Base-by-base conservation (phyloP, 331 rosid species). In the Arachis monticola region DNA sequence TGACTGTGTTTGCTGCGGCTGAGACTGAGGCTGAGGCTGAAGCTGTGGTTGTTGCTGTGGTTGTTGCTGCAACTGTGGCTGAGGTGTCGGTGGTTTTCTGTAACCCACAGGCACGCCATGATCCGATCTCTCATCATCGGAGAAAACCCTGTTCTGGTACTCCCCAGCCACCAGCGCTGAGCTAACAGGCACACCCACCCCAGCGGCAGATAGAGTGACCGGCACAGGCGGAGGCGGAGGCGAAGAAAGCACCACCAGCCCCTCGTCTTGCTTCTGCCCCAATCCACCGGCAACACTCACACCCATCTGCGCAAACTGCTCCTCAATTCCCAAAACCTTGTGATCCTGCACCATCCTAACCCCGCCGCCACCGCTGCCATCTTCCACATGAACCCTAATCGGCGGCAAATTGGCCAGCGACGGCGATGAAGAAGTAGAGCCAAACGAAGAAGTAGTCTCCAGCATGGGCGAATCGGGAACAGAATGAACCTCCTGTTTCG, bases 381-480 rank as follows among this genome's bases (percentile, higher is more conserved):
- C 97, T 48, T 88, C 97, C 6, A 83, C 91, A 17, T 90, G 97
- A 64, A 92, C 95, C 80, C 96, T 84, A 79, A 94, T 95, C 80
- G 97, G 97, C 4, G 97, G 96, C 88, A 92, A 88, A 79, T 88
- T 88, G 3, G 92, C 96, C n/a, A 92, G 72, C 74, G 92, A 88
- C 6, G 97, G 99, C 30, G 96, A 90, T 27, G 99, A 95, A 0
- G 97, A 90, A 6, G 99, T 90, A 1, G 97, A 92, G 60, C 99
- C 97, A 42, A 95, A 95, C 7, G 97, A 92, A n/a, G 99, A 95
- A 1, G 97, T 58, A 5, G 90, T 95, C 40, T 92, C 97, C 5
- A 95, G 72, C 99, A 95, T 92, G 64, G 97, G 97, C 9, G 99
- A 92, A 82, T 95, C 99, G 8, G 97, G 97, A 2, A 95, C 93